Conservation (phyloP, 2,329 filamentous ascomycete species). For the Trichothecium sympodiale region DNA sequence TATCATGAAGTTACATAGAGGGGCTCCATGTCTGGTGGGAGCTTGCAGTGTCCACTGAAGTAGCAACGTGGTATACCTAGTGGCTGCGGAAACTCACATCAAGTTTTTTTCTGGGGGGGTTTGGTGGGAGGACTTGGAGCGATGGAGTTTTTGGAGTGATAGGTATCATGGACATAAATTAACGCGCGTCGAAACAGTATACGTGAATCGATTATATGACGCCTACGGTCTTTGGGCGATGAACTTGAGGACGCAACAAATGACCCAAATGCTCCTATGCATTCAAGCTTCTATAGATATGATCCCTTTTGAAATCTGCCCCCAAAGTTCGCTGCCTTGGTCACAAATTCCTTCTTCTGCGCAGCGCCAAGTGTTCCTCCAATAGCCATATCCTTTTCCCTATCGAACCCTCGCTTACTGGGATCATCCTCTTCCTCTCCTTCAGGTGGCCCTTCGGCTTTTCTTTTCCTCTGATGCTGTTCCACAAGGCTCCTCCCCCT, state of each 20-base stretch:
- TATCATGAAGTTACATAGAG: too few species aligned
- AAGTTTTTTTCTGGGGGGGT: neutral
- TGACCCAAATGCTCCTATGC: too few species aligned
- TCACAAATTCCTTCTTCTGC: slow-evolving; percentile 69
- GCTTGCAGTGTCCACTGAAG: too few species aligned
- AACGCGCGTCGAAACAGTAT: too few species aligned
- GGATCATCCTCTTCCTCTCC: slow-evolving; percentile 76
- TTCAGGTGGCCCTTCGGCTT: slow-evolving; percentile 20
- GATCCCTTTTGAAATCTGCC: slow-evolving; percentile 72
- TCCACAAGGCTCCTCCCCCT: slow-evolving; percentile 49
- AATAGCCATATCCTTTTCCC: slow-evolving; percentile 85
- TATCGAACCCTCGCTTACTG: slow-evolving; percentile 77
- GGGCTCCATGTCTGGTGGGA: too few species aligned
- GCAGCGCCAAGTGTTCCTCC: slow-evolving; percentile 60
- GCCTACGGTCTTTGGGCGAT: too few species aligned
- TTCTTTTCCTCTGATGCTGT: slow-evolving; percentile 33
- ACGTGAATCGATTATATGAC: too few species aligned
- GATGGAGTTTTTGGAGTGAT: neutral
- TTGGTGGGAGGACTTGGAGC: neutral
- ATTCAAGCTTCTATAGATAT: slow-evolving; percentile 30
- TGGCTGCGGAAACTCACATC: neutral
- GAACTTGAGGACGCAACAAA: too few species aligned
- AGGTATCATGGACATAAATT: slow-evolving; percentile 2
- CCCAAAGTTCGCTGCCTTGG: slow-evolving; percentile 69
- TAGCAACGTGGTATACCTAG: neutral